Conservation (phyloP, 176 grass and related monocot genomes). For the Bonia amplexicaulis region DNA sequence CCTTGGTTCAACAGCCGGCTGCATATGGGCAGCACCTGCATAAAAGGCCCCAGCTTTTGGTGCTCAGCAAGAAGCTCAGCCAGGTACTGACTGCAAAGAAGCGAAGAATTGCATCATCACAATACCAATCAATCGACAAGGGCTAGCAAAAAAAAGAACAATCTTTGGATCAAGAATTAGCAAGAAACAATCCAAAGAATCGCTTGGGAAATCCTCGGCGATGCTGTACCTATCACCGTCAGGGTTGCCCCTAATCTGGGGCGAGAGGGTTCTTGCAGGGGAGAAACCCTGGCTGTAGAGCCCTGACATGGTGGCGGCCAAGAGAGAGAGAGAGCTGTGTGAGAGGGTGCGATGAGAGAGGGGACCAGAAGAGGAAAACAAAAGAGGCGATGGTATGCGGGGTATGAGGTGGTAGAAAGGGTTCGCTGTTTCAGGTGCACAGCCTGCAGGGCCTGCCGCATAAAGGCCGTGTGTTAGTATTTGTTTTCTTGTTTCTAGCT, state of each 20-base stretch:
- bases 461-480: not conserved
- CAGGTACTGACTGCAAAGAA: constrained; percentile 64
- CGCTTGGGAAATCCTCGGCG: not conserved
- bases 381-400: not conserved
- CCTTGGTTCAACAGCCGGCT: constrained; percentile 80
- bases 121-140: not conserved
- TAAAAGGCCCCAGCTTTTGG: constrained; percentile 84
- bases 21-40: constrained; percentile 92
- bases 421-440: not conserved
- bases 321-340: not conserved
- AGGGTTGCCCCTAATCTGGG: constrained; percentile 65
- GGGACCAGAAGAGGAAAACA: not conserved
- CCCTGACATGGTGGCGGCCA: constrained; percentile 63
- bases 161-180: constrained; percentile 47
- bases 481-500: too few species aligned
- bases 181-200: constrained; percentile 4
- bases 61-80: constrained; percentile 79
- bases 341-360: not conserved
- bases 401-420: constrained; percentile 9
- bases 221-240: constrained; percentile 62
- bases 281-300: constrained; percentile 73
- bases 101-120: not conserved
- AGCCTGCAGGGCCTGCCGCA: not conserved
- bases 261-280: constrained; percentile 72
- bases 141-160: not conserved